Evolutionary conservation across 495 filamentous ascomycete species (phyloP), one percentile per base, ranked within the genome.

Genomic region (Penicillium goetzii): DNA sequence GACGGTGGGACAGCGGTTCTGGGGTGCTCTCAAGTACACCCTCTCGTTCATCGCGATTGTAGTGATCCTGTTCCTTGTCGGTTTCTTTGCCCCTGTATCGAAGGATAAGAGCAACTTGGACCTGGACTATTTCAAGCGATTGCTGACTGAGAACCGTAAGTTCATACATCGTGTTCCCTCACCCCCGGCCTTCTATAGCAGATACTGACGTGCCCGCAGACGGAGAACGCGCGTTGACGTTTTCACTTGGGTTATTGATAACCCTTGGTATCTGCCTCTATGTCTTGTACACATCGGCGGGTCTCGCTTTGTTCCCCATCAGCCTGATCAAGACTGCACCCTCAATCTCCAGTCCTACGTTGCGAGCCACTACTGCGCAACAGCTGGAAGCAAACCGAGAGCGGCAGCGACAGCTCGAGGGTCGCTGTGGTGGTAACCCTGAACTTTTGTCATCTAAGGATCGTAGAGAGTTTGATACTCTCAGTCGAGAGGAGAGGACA

Each of bases 201-300:
- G 23, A 12, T n/a, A 23, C 56, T 73, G 50, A 71, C 34, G 49
- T 52, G 3, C 9, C 6, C 56, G 4, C 41, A 90, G 89, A 92
- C 74, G 93, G 92, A 62, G 95, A 97, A 78, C 91, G 95, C 62
- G 91, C 93, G 19, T 81, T 99, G 51, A 92, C 92, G 28, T 99
- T 99, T 76, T 85, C 86, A 10, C 78, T 97, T 25, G 95, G 95
- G 3, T 78, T 97, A 28, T 82, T 99, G 32, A 91, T 94, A 49
- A 91, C 89, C 0, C 76, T 97, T 43, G 95, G 95, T 4, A 92
- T 92, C 1, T 75, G 92, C 33, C 83, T 97, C 17, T 98, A 96
- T 75, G 80, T 90, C 45, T 68, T 97, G 26, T 98, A 99, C 70
- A 97, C 94, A 15, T 92, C 90, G 4, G 84, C 90, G 19, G 95